Evolutionary conservation across 495 filamentous ascomycete species (phyloP).

Genomic region (Daldinia decipiens): DNA sequence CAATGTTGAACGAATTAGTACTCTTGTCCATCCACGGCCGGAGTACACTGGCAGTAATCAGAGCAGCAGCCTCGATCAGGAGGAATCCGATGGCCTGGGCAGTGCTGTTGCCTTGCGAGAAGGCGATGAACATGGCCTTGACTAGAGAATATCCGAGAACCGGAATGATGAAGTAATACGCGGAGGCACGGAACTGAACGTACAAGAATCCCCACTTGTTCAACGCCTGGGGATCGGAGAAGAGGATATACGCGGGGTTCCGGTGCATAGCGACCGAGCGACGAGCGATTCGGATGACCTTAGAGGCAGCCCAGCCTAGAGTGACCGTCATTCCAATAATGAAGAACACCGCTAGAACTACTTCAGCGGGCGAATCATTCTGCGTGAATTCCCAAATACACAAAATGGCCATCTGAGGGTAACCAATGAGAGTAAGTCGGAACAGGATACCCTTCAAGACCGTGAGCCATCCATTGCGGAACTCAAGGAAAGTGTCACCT

Average conservation of each 20-base stretch:
- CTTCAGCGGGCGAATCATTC: conserved; percentile 85
- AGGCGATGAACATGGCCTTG: conserved; percentile 91
- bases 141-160: conserved; percentile 79
- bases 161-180: conserved; percentile 96
- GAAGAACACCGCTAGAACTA: conserved; percentile 90
- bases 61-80: conserved; percentile 82
- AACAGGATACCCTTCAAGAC: conserved; percentile 93
- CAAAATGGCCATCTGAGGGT: conserved; percentile 89
- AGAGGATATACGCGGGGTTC: conserved; percentile 96
- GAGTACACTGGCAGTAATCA: conserved; percentile 81
- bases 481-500: conserved; percentile 89
- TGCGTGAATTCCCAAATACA: conserved; percentile 95
- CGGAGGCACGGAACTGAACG: conserved; percentile 94
- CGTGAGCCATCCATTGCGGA: conserved; percentile 84
- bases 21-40: conserved; percentile 99
- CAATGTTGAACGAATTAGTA: conserved; percentile 96
- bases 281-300: conserved; percentile 88
- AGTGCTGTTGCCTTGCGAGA: conserved; percentile 76
- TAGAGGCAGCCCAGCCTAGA: conserved; percentile 86
- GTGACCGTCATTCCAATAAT: conserved; percentile 82
- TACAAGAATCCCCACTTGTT: conserved; percentile 99
- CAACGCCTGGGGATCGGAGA: conserved; percentile 88
- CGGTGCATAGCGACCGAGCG: conserved; percentile 91
- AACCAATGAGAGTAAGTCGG: conserved; percentile 89
- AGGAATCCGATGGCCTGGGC: conserved; percentile 87